Conservation (phyloP, 768 basidiomycete species). For the Collybiopsis confluens region DNA sequence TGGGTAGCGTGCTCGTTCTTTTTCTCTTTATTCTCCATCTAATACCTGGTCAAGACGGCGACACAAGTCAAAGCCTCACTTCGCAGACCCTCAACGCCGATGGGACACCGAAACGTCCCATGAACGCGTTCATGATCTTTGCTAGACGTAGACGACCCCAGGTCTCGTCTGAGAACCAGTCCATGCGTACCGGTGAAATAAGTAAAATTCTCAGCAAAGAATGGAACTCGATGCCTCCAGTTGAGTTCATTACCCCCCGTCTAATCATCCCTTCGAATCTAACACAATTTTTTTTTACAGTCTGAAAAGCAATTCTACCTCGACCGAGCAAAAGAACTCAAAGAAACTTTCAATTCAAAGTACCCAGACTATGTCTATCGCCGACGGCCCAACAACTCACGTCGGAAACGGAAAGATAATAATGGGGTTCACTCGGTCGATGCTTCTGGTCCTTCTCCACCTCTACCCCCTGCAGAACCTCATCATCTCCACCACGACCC, state of each 20-base stretch:
- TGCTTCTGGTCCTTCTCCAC: not conserved
- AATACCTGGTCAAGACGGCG: constrained; percentile 18
- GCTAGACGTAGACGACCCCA: constrained; percentile 78
- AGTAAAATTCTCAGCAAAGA: constrained; percentile 85
- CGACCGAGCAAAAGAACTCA: constrained; percentile 80
- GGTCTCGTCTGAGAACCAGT: constrained; percentile 81
- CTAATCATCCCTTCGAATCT: no score
- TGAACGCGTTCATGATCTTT: constrained; percentile 96
- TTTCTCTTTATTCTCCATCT: constrained; percentile 12
- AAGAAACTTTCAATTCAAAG: constrained; percentile 79
- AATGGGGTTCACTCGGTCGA: constrained; percentile 5
- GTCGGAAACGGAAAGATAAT: constrained; percentile 49
- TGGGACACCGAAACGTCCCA: constrained; percentile 84
- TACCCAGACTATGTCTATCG: constrained; percentile 91
- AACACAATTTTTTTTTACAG: no score
- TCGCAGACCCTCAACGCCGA: constrained; percentile 81
- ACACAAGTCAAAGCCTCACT: constrained; percentile 27
- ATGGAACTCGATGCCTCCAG: constrained; percentile 78
- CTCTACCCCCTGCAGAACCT: no score
- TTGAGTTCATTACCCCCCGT: constrained; percentile 30
- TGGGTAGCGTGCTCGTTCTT: constrained; percentile 11
- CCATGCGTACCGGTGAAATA: constrained; percentile 88
- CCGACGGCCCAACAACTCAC: constrained; percentile 82
- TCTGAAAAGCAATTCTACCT: constrained; percentile 84
- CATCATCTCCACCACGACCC: constrained; percentile 13